Percentiles rank a stretch among this genome's conserved stretches.
Conservation (phyloP, 345 rosid species). For the Angophora floribunda region DNA sequence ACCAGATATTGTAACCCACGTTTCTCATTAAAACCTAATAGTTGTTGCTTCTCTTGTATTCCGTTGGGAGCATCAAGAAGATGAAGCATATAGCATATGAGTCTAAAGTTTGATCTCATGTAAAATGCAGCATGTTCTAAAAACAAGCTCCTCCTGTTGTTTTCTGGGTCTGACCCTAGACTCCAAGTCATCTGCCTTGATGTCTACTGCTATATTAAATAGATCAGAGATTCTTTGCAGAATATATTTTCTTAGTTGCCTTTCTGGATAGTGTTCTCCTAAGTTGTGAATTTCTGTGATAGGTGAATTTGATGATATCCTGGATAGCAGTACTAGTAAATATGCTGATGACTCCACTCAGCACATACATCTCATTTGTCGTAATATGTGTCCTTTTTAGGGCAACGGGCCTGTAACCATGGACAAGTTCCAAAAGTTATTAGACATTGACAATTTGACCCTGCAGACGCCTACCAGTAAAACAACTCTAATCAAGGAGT, state of each 20-base stretch:
- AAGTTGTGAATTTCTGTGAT: slow-evolving; percentile 9
- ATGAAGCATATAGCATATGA: neutral
- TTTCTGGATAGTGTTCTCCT: neutral
- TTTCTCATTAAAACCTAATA: neutral
- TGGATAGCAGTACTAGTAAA: slow-evolving; percentile 43
- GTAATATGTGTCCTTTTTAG: slow-evolving; percentile 23
- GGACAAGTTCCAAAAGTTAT: slow-evolving; percentile 23
- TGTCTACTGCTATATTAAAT: neutral
- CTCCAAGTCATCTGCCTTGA: neutral
- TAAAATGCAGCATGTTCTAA: neutral
- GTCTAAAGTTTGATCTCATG: neutral
- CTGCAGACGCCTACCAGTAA: slow-evolving; percentile 69
- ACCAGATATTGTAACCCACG: neutral
- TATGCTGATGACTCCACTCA: slow-evolving; percentile 23
- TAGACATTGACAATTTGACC: slow-evolving; percentile 60
- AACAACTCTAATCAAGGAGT: slow-evolving; percentile 58
- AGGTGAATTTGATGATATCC: slow-evolving; percentile 93
- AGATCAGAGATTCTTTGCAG: neutral
- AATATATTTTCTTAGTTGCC: neutral
- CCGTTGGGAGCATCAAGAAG: neutral
- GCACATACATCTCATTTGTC: slow-evolving; percentile 49
- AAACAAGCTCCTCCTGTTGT: neutral
- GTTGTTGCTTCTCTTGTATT: neutral
- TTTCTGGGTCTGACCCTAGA: neutral
- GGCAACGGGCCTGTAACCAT: slow-evolving; percentile 40